Evolutionary conservation across 1,139 yeast species (phyloP), one percentile per base, ranked within the genome.

Genomic region (Blastobotrys buckinghamii): DNA sequence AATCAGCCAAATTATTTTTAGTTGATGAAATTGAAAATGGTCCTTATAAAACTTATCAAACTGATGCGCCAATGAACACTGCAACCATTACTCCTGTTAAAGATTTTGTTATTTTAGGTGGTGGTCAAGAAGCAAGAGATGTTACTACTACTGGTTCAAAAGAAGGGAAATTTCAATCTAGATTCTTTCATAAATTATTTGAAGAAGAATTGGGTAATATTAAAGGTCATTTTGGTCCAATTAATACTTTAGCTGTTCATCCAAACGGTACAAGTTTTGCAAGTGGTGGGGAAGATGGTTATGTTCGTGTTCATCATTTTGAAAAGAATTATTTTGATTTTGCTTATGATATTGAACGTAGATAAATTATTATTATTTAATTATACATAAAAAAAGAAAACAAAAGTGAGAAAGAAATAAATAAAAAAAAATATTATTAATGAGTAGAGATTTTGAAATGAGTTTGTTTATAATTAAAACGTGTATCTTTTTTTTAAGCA

Each of bases 71-170:
- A 51, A 78, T 94, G 78, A 94, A 94, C 74, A 81, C 96, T 33
- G 98, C 97, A 26, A 84, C 96, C 56, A 84, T 92, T 59, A 90
- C 98, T 9, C 92, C 97, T 26, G 74, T 81, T 50, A 92, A 94
- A 72, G 94, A 92, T 66, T 90, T 84, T 66, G 87, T 92, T 55
- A 84, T 92, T 49, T 77, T 94, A 56, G 98, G 98, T 50, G 99
- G 99, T 72, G 99, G 99, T 80, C 98, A 92, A 75, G 97, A 90
- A 66, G 98, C 98, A 38, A 81, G 90, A 71, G 95, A 90, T 69
- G 99, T 92, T 67, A 92, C 99, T 42, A 92, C 97, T 27, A 89
- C 97, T 38, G 80, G 94, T 42, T 84, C 94, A 55, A 78, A 86
- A 48, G 96, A 92, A 70, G 98, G 98, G 74, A 88, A 88, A 67